These are phyloP conservation scores for Coprinellus micaceus DNA, from an alignment of 768 basidiomycete genomes.

Conservation along the genomic window DNA sequence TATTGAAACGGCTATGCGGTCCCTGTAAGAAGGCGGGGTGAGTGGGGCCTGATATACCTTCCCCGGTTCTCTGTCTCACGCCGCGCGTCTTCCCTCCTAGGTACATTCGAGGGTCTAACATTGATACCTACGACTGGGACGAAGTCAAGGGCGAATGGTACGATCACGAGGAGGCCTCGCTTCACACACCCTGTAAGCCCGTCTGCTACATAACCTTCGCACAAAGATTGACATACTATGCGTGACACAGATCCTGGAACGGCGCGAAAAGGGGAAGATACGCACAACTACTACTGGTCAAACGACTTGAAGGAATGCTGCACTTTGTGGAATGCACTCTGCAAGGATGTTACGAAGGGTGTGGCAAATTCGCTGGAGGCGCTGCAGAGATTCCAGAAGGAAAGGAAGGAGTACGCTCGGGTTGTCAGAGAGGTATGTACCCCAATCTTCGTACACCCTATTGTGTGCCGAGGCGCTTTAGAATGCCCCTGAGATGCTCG, in stretches of 20 bases:
- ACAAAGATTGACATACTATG: too few relatives aligned
- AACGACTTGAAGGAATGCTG: background rate
- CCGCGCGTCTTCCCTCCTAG: too few relatives aligned
- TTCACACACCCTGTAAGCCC: too few relatives aligned
- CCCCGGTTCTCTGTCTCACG: background rate
- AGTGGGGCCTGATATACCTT: background rate
- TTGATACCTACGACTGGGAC: too few relatives aligned
- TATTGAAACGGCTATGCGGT: background rate
- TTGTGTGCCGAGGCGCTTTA: background rate
- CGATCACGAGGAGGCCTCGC: too few relatives aligned
- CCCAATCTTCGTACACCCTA: background rate
- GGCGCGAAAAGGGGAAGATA: too few relatives aligned
- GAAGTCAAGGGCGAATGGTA: too few relatives aligned
- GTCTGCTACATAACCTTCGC: too few relatives aligned
- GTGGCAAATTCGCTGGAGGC: background rate
- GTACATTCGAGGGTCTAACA: too few relatives aligned
- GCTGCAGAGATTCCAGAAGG: background rate
- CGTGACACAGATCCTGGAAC: too few relatives aligned
- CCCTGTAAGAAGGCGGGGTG: background rate
- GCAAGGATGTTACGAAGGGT: background rate
- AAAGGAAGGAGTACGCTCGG: background rate
- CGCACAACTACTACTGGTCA: background rate
- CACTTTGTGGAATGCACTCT: background rate
- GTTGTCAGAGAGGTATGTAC: background rate
- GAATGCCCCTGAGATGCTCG: background rate